A percentile compares a stretch with the other conserved stretches of the same genome.
phyloP scores from a whole-genome alignment of 768 basidiomycete species.

The Kwoniella dejecticola region DNA sequence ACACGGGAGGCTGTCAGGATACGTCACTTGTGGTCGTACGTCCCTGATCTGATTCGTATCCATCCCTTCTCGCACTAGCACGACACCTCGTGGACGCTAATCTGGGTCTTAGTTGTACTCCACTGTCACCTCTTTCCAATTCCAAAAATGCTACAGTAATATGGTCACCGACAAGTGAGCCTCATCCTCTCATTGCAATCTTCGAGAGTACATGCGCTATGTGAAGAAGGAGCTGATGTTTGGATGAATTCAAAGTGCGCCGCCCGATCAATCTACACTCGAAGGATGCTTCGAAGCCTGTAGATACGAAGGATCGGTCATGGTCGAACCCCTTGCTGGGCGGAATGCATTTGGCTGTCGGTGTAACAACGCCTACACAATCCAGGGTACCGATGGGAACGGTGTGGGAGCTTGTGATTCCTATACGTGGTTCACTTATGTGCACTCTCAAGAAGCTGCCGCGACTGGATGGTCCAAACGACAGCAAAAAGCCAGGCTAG shows the following conservation, averaged over 20 bases:
- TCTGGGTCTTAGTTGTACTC: slow-evolving; percentile 10
- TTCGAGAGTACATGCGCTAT: too few relatives aligned
- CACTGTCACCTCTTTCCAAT: slow-evolving; percentile 1
- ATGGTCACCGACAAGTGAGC: slow-evolving; percentile 17
- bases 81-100: too few relatives aligned
- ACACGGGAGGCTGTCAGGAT: too few relatives aligned
- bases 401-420: not conserved
- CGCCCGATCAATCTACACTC: not conserved
- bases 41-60: too few relatives aligned
- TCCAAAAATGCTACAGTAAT: slow-evolving; percentile 6
- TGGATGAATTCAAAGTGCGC: too few relatives aligned
- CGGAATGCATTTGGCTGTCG: slow-evolving; percentile 6
- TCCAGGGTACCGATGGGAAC: not conserved
- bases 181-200: too few relatives aligned
- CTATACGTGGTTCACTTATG: slow-evolving; percentile 12
- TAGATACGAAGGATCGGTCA: slow-evolving; percentile 8
- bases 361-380: slow-evolving; percentile 5
- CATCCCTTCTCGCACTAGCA: too few relatives aligned
- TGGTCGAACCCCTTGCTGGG: not conserved
- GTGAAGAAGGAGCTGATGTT: too few relatives aligned
- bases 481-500: too few relatives aligned
- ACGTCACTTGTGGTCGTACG: too few relatives aligned
- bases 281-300: slow-evolving; percentile 9
- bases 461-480: too few relatives aligned
- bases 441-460: slow-evolving; percentile 2